phyloP scores from a whole-genome alignment of 305 asterid species.

The Fraxinus ornus region DNA sequence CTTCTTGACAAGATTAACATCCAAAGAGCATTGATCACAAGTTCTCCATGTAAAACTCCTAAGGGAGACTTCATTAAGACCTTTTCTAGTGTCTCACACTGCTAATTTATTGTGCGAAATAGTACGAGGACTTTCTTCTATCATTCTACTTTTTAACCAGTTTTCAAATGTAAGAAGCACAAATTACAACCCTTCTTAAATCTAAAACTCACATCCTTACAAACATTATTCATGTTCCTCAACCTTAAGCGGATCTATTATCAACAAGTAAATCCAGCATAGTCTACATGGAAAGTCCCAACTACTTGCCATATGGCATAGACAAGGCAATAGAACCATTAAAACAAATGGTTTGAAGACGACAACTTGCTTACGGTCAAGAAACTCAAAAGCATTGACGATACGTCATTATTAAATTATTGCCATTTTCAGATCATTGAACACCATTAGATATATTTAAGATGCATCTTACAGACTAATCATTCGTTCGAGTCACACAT shows the following conservation, averaged over 20 bases:
- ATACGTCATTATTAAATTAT: not conserved
- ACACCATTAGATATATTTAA: not conserved
- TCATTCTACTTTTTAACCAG: not conserved
- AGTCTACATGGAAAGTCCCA: not conserved
- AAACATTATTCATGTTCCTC: not conserved
- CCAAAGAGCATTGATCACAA: not conserved
- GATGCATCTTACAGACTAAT: slow-evolving; percentile 8
- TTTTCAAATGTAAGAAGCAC: not conserved
- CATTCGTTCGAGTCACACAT: slow-evolving; percentile 16
- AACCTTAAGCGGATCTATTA: not conserved
- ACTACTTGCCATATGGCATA: not conserved
- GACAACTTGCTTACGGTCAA: not conserved
- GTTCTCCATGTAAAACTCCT: not conserved
- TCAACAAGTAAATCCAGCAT: not conserved
- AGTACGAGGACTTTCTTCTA: not conserved
- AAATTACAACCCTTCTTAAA: not conserved
- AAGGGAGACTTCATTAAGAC: not conserved
- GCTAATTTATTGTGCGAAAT: not conserved
- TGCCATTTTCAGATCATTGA: not conserved
- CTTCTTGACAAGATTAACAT: not conserved
- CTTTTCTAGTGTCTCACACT: not conserved
- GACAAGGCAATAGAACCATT: not conserved
- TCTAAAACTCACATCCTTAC: not conserved
- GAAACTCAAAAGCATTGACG: not conserved
- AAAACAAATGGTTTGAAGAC: not conserved